Conservation (phyloP, 495 filamentous ascomycete species). For the Penicillium paradoxum region DNA sequence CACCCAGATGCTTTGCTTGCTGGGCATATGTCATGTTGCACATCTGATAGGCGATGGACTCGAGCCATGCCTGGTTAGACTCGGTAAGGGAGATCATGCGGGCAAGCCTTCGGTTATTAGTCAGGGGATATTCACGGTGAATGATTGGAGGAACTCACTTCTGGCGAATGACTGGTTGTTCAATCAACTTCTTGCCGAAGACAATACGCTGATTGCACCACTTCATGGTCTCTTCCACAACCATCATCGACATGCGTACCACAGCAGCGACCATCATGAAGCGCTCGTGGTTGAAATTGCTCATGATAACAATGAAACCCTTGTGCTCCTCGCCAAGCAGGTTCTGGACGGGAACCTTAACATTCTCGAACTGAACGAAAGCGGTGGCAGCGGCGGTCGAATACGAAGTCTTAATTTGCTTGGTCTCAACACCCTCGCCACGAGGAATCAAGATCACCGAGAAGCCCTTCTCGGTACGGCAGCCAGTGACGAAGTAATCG, state of each 20-base stretch:
- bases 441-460: constrained; percentile 72
- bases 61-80: constrained; percentile 79
- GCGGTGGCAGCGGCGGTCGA: constrained; percentile 74
- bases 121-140: not conserved
- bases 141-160: constrained; percentile 45
- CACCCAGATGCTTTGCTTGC: constrained; percentile 69
- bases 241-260: constrained; percentile 57
- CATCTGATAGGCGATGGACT: constrained; percentile 84
- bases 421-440: constrained; percentile 65
- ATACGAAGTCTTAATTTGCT: constrained; percentile 81
- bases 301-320: constrained; percentile 83
- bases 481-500: constrained; percentile 81
- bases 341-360: constrained; percentile 76
- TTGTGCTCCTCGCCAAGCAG: constrained; percentile 81
- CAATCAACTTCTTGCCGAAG: constrained; percentile 73
- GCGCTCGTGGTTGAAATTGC: constrained; percentile 81
- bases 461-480: constrained; percentile 77
- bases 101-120: constrained; percentile 49
- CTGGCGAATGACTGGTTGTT: constrained; percentile 80
- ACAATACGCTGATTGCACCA: constrained; percentile 89
- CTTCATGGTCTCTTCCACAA: constrained; percentile 83
- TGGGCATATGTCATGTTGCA: constrained; percentile 75
- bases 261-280: constrained; percentile 66
- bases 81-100: constrained; percentile 84
- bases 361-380: constrained; percentile 79